Base-by-base conservation (phyloP, 495 filamentous ascomycete genomes). In the Aspergillus steynii region DNA sequence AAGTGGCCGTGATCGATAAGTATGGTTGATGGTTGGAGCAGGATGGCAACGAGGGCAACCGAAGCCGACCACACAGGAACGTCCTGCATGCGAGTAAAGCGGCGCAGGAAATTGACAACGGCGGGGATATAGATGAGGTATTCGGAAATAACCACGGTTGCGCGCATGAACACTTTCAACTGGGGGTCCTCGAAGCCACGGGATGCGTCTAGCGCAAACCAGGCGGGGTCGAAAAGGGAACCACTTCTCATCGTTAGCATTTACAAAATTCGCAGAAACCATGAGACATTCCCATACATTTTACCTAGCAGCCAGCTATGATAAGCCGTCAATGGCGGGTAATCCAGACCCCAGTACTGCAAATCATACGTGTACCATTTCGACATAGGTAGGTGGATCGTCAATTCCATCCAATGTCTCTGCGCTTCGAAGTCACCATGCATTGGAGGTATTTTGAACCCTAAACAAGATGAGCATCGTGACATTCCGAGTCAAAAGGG, bases 311-410 rank as follows among this genome's bases (percentile, higher is more conserved):
- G 69, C 95, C 93, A 97, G 80, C 92, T 96, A 73, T 99, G 95
- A 72, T 98, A 97, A 53, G 95, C 95, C 15, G 95, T 98, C 80
- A 99, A 84, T 34, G 95, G 95, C 48, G 95, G 95, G 71, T 99
- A 99, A 71, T 99, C 95, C 59, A 99, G 82, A 0, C 95, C 95
- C 95, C 95, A 99, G 86, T 96, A 99, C 65, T 94, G 81, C 56
- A 98, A 76, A 70, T 99, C 92, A 75, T 97, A 92, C 69, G 93
- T 96, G 73, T 99, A 98, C 96, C 95, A 99, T 68, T 95, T 90
- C 4, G 90, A 91, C 47, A 96, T 81, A 8, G 95, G 96, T 4
- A 99, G 81, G 60, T 95, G 86, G 14, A 83, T 89, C 1, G 96
- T 97, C 63, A 97, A 83, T 67, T 98, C 95, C 94, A 98, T 97